Percentiles rank a stretch among this genome's conserved stretches.
Conservation (phyloP, 2,329 filamentous ascomycete species). For the Claviceps africana region DNA sequence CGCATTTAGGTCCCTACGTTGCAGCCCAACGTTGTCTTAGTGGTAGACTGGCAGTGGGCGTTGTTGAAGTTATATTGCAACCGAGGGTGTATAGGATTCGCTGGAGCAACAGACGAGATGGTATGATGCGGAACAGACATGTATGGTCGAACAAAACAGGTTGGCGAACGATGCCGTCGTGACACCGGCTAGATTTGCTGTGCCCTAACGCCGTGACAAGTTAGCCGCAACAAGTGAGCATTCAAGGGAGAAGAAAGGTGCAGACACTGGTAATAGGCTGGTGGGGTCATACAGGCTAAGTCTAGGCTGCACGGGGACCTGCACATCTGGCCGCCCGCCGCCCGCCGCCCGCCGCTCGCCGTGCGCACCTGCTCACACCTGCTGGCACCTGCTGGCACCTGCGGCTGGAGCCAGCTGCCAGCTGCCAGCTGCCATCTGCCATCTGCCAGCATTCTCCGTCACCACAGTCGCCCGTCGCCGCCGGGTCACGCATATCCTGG, state of each 20-base stretch:
- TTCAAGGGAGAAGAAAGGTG: too few relatives aligned
- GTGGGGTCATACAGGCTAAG: background rate
- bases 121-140: background rate
- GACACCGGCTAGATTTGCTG: background rate
- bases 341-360: background rate
- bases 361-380: background rate
- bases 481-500: background rate
- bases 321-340: background rate
- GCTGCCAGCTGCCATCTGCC: background rate
- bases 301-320: too few relatives aligned
- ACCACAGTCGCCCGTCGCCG: background rate
- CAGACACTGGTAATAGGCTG: too few relatives aligned
- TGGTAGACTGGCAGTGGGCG: background rate
- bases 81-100: background rate
- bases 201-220: background rate
- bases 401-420: background rate
- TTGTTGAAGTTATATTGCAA: background rate
- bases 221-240: background rate
- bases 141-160: background rate
- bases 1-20: background rate
- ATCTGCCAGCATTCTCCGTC: background rate
- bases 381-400: background rate
- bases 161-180: background rate
- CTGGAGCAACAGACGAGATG: background rate
- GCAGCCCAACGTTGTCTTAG: background rate